Conservation (phyloP, 208 protist species). For the Porcisia deanei region DNA sequence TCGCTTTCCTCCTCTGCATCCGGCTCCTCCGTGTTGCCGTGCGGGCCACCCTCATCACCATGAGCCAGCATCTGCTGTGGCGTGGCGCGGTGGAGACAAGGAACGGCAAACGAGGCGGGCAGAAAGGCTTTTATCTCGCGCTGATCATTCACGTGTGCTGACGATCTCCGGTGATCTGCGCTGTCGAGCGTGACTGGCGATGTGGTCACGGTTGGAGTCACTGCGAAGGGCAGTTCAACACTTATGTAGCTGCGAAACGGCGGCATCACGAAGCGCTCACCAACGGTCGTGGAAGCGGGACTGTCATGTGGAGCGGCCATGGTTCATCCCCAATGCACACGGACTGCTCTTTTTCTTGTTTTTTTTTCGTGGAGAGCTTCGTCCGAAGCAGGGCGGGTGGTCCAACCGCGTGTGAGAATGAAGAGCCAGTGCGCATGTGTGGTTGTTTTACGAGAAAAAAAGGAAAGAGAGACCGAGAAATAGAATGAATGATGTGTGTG, state of each 20-base stretch:
- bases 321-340: background rate
- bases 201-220: constrained; percentile 23
- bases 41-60: constrained; percentile 7
- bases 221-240: constrained; percentile 76
- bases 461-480: background rate
- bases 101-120: constrained; percentile 42
- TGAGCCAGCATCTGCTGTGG: constrained; percentile 16
- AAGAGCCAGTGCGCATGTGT: background rate
- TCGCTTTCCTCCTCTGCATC: constrained; percentile 28
- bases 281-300: background rate
- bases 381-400: background rate
- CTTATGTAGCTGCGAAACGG: constrained; percentile 55
- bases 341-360: background rate
- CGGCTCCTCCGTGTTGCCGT: constrained; percentile 18
- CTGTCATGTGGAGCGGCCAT: background rate
- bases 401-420: background rate
- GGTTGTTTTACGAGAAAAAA: background rate
- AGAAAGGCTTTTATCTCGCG: constrained; percentile 56
- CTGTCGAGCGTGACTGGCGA: background rate
- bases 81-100: constrained; percentile 35
- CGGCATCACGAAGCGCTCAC: constrained; percentile 10
- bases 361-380: background rate
- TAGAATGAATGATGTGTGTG: too few species aligned
- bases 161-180: background rate
- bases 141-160: constrained; percentile 10